Base-by-base conservation (phyloP, 176 grass and related monocot genomes). In the Carex myosuroides region DNA sequence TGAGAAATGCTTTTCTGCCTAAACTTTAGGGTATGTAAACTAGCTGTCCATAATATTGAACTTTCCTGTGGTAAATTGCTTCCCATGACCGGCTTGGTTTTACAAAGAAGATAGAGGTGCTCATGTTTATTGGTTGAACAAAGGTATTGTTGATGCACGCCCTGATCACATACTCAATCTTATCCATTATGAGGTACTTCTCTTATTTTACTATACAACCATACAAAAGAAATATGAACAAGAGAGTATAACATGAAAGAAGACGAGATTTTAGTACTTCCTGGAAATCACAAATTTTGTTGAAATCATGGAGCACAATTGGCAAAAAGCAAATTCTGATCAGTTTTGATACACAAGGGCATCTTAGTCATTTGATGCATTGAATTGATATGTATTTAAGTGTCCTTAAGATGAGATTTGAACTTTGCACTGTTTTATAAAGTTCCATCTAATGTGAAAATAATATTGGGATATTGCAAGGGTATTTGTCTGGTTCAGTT, bases 91-190 rank as follows among this genome's bases (percentile, higher is more conserved):
- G 92, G 60, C 7, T 76, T 84, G 85, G 78, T 44, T 65, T 83
- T 80, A 99, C 96, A 99, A 98, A 85, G 89, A 85, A 88, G 93
- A 94, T 85, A 95, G 96, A 87, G 96, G 93, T 85, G 96, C 96
- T 69, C 96, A 98, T 88, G 18, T 44, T 77, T 95, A 92, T 67
- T 95, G 91, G 89, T 83, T 99, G 83, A 76, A 52, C 55, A 99
- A 99, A 90, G 91, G 93, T 88, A 89, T 64, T 30, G 87, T 90
- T 56, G 96, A 99, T 85, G 41, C 88, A 3, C 83, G 85, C 30
- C 91, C 91, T 85, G 91, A 99, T 80, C 96, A 99, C 80, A 84
- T 94, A 41, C 67, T 99, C 81, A 94, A 99, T 73, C 93, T 93
- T 84, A 95, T 99, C 80, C 96, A 99, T 84, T 99, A 99, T 87